Base-by-base conservation (phyloP, 108 stramenopile species). In the Skeletonema potamos region DNA sequence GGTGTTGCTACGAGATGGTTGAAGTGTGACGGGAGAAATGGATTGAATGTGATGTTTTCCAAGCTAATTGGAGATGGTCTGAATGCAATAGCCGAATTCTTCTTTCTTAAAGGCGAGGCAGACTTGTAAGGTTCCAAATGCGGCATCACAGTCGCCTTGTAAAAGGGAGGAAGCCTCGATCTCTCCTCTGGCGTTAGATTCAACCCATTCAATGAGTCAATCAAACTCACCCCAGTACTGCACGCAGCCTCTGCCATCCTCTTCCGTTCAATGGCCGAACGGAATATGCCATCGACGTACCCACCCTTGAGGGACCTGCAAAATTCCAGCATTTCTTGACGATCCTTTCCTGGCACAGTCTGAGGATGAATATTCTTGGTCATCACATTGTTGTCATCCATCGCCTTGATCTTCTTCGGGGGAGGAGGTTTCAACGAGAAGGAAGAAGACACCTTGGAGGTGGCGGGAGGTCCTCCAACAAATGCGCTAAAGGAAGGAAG, bases 251-350 rank as follows among this genome's bases (percentile, higher is more conserved):
- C 88, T n/a, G 88, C 87, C 60, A 91, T 72, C 44, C 82, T 84
- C 24, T 87, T 83, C 46, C 89, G 76, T 64, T 93, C 92, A 60
- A 89, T 65, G 4, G 86, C 87, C 20, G 88, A 90, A 43, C 82
- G 67, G 63, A 86, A 89, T 3, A 91, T 73, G 0, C 92, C 89
- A 76, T 76, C 75, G 22, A 89, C 74, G 64, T 90, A 90, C 15
- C 92, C 92, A 39, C 89, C 92, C 33, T 86, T 81, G 12, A 93
- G 79, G n/a, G 81, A 77, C 43, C 84, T 74, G 18, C 86, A 79
- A 41, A 84, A 88, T 33, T 70, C 55, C n/a, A 76, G 48, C 62
- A 90, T 62, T 32, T 81, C 76, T 22, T 74, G 59, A 22, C 80
- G 62, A 51, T 86, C 87, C 30, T 63, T 39, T 28, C 51, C 72